Evolutionary conservation across 371 early-diverging fungal species (phyloP).

Genomic region (Mortierella sp.): DNA sequence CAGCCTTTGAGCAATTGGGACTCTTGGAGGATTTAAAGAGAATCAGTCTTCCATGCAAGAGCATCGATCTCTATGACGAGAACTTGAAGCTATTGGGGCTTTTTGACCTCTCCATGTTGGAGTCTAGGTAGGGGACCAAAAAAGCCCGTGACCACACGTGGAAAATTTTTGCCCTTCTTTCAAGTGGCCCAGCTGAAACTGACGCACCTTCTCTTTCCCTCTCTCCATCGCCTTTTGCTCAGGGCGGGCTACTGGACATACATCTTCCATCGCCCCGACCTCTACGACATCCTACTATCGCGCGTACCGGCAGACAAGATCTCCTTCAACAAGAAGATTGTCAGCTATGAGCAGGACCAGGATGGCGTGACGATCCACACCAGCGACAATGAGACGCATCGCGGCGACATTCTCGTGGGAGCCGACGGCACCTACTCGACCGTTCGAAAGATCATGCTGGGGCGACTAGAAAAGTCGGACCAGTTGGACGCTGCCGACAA

Average conservation of each 20-base stretch:
- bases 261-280: conserved; percentile 1
- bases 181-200: too few relatives aligned
- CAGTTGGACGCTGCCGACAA: neutral
- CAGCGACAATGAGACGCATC: neutral
- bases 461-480: neutral
- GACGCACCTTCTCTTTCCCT: too few relatives aligned
- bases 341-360: neutral
- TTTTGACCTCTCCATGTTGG: too few relatives aligned
- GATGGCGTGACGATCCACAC: conserved; percentile 1
- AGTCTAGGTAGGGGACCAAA: too few relatives aligned
- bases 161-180: too few relatives aligned
- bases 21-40: too few relatives aligned
- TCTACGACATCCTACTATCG: conserved; percentile 2
- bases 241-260: neutral
- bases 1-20: too few relatives aligned
- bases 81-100: too few relatives aligned
- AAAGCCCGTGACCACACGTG: too few relatives aligned
- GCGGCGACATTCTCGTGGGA: conserved; percentile 1
- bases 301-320: neutral
- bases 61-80: too few relatives aligned
- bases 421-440: neutral
- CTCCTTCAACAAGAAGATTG: conserved; percentile 5
- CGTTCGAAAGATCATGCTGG: neutral
- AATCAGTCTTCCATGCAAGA: too few relatives aligned
- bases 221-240: neutral